Percentiles rank a stretch among this genome's conserved stretches.
phyloP scores from a whole-genome alignment of 331 rosid genomes.

The Quercus phellos region DNA sequence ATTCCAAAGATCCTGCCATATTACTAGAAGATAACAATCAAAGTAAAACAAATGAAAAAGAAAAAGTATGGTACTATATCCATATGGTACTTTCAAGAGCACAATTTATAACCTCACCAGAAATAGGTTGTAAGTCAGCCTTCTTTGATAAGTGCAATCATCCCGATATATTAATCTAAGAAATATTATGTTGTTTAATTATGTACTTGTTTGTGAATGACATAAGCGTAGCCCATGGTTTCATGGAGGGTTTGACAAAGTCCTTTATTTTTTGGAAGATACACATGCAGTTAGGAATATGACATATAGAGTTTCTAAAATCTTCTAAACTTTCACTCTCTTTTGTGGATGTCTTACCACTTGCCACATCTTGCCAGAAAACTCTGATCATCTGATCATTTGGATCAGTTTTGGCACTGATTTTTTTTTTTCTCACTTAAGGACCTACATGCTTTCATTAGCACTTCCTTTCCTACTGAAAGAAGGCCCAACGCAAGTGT shows the following conservation, averaged over 20 bases:
- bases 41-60: not conserved
- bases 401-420: not conserved
- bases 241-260: not conserved
- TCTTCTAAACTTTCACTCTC: not conserved
- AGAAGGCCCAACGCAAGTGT: not conserved
- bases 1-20: not conserved
- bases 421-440: not conserved
- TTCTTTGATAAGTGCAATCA: not conserved
- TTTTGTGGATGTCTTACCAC: not conserved
- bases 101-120: not conserved
- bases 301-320: not conserved
- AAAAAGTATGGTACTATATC: not conserved
- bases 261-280: not conserved
- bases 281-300: not conserved
- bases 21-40: not conserved
- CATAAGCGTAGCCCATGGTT: not conserved
- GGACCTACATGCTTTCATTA: not conserved
- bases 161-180: not conserved
- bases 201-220: not conserved
- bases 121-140: not conserved
- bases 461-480: not conserved
- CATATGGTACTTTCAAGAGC: not conserved
- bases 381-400: not conserved
- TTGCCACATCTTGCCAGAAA: not conserved
- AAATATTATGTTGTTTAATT: not conserved